Conservation (phyloP, 225 moss, liverwort and hornwort species). For the Straminergon stramineum region DNA sequence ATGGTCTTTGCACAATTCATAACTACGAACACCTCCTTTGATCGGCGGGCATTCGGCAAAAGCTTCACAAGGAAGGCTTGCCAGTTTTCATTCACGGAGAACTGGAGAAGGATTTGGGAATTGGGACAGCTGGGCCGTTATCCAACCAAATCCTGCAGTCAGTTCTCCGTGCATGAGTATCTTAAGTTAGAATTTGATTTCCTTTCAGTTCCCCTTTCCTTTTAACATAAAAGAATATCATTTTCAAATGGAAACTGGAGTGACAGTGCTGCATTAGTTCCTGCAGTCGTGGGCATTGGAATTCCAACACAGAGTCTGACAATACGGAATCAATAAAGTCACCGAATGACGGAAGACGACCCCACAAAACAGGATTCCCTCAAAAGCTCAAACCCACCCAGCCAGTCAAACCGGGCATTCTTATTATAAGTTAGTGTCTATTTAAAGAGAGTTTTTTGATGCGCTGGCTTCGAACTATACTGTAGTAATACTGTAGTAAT, state of each 20-base stretch:
- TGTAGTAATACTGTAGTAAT: background rate
- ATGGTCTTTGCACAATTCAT: too few species aligned
- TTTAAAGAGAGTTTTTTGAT: background rate
- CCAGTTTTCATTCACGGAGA: background rate
- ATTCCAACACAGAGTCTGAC: background rate
- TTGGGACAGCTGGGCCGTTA: background rate
- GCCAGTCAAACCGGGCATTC: background rate
- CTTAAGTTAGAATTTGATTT: background rate
- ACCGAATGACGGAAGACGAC: background rate
- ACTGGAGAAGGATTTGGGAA: too few species aligned
- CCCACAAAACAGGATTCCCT: background rate
- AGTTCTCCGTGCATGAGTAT: too few species aligned
- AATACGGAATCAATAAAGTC: background rate
- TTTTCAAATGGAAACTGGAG: background rate
- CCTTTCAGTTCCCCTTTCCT: background rate
- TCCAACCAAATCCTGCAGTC: background rate
- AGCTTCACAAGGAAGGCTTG: background rate
- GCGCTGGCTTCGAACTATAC: background rate
- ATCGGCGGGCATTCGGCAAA: background rate
- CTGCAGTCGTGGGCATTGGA: background rate
- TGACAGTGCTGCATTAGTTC: too few species aligned
- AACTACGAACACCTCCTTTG: background rate
- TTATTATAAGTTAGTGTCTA: too few species aligned
- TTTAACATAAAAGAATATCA: too few species aligned
- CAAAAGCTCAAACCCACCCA: too few species aligned